Percentiles rank a stretch among this genome's conserved stretches.
Conservation (phyloP, 306 rosid species). For the Fragaria iinumae region DNA sequence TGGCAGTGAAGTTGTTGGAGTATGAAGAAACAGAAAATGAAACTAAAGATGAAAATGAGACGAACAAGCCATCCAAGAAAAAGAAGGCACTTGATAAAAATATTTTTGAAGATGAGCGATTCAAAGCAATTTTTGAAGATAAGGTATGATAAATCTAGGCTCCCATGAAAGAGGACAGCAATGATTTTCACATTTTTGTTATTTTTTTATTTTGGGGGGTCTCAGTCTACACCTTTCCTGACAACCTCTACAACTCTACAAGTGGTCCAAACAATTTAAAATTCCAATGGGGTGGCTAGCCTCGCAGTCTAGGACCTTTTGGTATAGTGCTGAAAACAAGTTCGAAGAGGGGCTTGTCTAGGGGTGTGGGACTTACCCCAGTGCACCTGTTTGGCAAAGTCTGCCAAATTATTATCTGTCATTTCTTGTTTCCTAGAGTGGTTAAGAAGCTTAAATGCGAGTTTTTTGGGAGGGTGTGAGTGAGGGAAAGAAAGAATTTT, state of each 20-base stretch:
- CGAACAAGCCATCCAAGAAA: constrained; percentile 65
- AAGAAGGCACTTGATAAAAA: constrained; percentile 56
- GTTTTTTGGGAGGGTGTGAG: not conserved
- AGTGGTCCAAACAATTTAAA: too few species aligned
- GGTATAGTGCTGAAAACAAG: not conserved
- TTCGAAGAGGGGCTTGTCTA: not conserved
- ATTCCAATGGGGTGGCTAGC: not conserved
- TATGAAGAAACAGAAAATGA: constrained; percentile 58
- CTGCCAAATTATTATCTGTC: not conserved
- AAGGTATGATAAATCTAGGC: constrained; percentile 46
- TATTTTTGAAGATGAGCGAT: constrained; percentile 73
- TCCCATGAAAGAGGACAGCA: not conserved
- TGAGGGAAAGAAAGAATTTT: not conserved
- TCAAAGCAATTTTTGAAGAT: constrained; percentile 50
- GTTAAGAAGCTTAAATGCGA: not conserved
- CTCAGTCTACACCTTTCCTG: not conserved
- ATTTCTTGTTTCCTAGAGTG: not conserved
- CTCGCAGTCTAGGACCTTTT: not conserved
- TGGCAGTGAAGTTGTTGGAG: constrained; percentile 64
- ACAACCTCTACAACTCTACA: too few species aligned
- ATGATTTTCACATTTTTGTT: too few species aligned
- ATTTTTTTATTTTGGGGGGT: not conserved
- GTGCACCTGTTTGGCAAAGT: not conserved
- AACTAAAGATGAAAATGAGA: constrained; percentile 48
- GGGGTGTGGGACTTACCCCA: not conserved